Base-by-base conservation (phyloP, 257 asterid genomes). In the Ajuga chamaepitys region DNA sequence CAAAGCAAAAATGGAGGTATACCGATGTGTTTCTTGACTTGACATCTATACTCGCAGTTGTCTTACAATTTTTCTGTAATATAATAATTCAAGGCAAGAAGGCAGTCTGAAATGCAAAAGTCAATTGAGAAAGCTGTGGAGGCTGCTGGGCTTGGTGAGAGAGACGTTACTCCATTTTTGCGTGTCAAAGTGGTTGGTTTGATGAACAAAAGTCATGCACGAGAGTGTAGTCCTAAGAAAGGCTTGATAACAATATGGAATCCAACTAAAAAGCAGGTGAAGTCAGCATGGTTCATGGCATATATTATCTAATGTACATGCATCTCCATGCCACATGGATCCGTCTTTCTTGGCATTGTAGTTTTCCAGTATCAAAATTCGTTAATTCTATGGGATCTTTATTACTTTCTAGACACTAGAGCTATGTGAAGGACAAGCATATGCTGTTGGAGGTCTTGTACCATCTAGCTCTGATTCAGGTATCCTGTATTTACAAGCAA, bases 191-290 rank as follows among this genome's bases (percentile, higher is more conserved):
- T 94, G 75, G 84, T 83, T 68, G 95, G 99, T 47, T 81, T 94
- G 85, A 70, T 75, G 42, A 81, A 68, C 54, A 89, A 75, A 73
- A 34, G 74, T 64, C 74, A 63, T 58, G 63, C 70, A 34, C 77
- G 13, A 55, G 80, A 77, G 55, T 20, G 66, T 70, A 18, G 48
- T 67, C 77, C 77, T 2, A 70, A 48, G 58, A 78, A 75, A 68
- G 99, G 99, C 77, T 68, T 94, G 77, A 82, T 94, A 65, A 90
- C 96, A n/a, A 82, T 94, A 62, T 94, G 99, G 99, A 80, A 81
- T 65, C 99, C 99, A 40, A 88, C 95, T 21, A 89, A 82, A 81
- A 83, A 88, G 56, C 96, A 88, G 96, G 99, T 94, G 67, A 67
- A 38, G 21, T 46, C 18, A 35, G 44, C 8, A 42, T 38, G 28